Percentiles rank a stretch among this genome's conserved stretches.
phyloP scores from a whole-genome alignment of 495 filamentous ascomycete genomes.

The Penicillium odoratum region DNA sequence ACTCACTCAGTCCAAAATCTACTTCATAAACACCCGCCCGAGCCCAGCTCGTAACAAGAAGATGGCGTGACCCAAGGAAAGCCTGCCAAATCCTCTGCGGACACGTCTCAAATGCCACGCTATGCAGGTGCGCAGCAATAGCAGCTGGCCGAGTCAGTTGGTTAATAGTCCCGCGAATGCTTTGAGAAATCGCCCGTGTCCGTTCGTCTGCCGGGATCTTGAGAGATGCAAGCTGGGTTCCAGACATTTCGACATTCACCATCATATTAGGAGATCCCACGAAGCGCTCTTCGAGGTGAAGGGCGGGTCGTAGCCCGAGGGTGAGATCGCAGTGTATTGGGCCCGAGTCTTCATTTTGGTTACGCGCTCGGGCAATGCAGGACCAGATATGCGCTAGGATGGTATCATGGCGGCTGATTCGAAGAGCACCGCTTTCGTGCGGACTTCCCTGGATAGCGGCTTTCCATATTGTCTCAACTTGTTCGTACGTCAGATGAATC shows the following conservation, averaged over 20 bases:
- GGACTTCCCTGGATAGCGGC: conserved; percentile 1
- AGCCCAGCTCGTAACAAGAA: conserved; percentile 35
- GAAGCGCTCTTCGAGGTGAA: conserved; percentile 23
- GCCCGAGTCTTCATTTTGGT: conserved; percentile 14
- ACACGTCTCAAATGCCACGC: conserved; percentile 28
- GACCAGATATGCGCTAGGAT: conserved; percentile 36
- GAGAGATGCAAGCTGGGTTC: conserved; percentile 8
- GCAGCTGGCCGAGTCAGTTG: conserved; percentile 16
- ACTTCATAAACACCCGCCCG: conserved; percentile 28
- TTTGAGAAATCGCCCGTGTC: conserved; percentile 6
- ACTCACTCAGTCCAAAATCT: conserved; percentile 23
- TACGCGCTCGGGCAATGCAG: conserved; percentile 28
- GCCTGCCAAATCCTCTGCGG: conserved; percentile 39
- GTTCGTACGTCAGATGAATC: conserved; percentile 23
- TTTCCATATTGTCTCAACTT: conserved; percentile 20
- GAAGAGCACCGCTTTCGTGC: not conserved
- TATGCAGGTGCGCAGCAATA: conserved; percentile 28
- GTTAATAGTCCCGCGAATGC: conserved; percentile 29
- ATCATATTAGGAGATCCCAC: conserved; percentile 29
- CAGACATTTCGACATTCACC: conserved; percentile 28
- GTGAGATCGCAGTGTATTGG: conserved; percentile 28
- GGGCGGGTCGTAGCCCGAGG: conserved; percentile 17
- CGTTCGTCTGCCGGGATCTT: not conserved
- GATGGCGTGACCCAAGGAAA: conserved; percentile 30
- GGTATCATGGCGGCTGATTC: conserved; percentile 33